Evolutionary conservation across 2,329 filamentous ascomycete species (phyloP).

Genomic region (Coniochaeta sp.): DNA sequence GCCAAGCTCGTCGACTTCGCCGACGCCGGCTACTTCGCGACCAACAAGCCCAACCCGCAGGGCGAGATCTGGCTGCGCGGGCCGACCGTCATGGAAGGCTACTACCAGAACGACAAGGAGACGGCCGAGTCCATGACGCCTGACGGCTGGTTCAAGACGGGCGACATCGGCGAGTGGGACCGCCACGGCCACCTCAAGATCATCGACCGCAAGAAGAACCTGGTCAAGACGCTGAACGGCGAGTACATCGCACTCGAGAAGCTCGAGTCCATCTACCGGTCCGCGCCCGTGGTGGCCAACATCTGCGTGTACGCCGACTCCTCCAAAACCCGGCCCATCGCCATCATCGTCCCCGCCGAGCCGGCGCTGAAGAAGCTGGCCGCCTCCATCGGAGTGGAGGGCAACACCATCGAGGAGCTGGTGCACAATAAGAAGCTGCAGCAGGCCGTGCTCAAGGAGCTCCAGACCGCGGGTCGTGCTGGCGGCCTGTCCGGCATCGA

Average conservation of each 20-base stretch:
- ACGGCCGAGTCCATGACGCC: constrained; percentile 61
- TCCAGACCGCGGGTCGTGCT: constrained; percentile 53
- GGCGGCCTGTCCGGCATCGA: constrained; percentile 60
- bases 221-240: constrained; percentile 75
- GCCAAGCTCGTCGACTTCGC: constrained; percentile 80
- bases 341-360: constrained; percentile 50
- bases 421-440: constrained; percentile 62
- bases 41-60: constrained; percentile 69
- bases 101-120: constrained; percentile 73
- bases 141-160: constrained; percentile 84
- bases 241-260: constrained; percentile 82
- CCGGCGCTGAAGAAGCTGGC: constrained; percentile 48
- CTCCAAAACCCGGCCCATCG: constrained; percentile 44
- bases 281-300: constrained; percentile 42
- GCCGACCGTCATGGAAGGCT: constrained; percentile 60
- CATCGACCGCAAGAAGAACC: constrained; percentile 84
- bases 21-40: constrained; percentile 72
- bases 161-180: constrained; percentile 77
- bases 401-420: constrained; percentile 56
- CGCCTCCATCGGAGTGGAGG: constrained; percentile 31
- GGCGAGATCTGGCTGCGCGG: constrained; percentile 88
- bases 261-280: constrained; percentile 47
- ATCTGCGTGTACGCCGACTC: constrained; percentile 49
- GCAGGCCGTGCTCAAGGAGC: constrained; percentile 53
- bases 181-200: constrained; percentile 62